Conservation (phyloP, 1,139 yeast genomes). For the Schizosaccharomyces versatilis region DNA sequence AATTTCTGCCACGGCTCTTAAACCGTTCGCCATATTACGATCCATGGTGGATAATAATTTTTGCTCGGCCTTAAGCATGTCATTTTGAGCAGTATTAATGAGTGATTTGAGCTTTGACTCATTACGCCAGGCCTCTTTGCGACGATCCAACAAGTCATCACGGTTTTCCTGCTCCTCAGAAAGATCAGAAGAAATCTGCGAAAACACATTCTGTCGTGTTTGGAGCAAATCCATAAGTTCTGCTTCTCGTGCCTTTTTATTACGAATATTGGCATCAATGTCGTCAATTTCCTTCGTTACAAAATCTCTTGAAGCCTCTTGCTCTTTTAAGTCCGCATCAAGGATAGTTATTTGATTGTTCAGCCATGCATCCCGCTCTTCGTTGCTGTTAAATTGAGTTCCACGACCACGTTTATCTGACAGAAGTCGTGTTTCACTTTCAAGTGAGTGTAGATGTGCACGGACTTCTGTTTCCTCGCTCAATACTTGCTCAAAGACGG, state of each 20-base stretch:
- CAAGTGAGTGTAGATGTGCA: slow-evolving; percentile 22
- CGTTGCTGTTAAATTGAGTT: slow-evolving; percentile 32
- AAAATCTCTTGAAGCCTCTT: slow-evolving; percentile 12
- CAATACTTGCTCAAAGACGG: slow-evolving; percentile 25
- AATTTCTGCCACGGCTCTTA: slow-evolving; percentile 42
- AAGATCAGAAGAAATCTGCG: not conserved
- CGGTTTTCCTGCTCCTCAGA: not conserved
- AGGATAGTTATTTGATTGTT: slow-evolving; percentile 26
- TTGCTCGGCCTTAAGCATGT: slow-evolving; percentile 32
- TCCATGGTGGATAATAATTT: slow-evolving; percentile 27
- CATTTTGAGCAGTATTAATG: slow-evolving; percentile 30
- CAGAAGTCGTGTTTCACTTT: slow-evolving; percentile 37
- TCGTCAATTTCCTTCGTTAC: slow-evolving; percentile 19
- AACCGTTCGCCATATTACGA: slow-evolving; percentile 44
- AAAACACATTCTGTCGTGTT: not conserved
- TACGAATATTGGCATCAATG: slow-evolving; percentile 18
- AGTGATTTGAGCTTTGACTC: slow-evolving; percentile 42
- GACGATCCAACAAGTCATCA: slow-evolving; percentile 7
- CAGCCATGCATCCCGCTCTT: slow-evolving; percentile 56
- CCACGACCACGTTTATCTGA: slow-evolving; percentile 57
- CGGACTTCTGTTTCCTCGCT: slow-evolving; percentile 25
- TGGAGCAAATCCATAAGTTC: not conserved
- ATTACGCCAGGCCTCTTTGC: slow-evolving; percentile 43
- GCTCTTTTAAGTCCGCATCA: slow-evolving; percentile 18
- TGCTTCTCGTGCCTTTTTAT: not conserved